These are phyloP conservation scores for Pseudogymnoascus sp. DNA, from an alignment of 2,329 filamentous ascomycete species.

Conservation along the genomic window DNA sequence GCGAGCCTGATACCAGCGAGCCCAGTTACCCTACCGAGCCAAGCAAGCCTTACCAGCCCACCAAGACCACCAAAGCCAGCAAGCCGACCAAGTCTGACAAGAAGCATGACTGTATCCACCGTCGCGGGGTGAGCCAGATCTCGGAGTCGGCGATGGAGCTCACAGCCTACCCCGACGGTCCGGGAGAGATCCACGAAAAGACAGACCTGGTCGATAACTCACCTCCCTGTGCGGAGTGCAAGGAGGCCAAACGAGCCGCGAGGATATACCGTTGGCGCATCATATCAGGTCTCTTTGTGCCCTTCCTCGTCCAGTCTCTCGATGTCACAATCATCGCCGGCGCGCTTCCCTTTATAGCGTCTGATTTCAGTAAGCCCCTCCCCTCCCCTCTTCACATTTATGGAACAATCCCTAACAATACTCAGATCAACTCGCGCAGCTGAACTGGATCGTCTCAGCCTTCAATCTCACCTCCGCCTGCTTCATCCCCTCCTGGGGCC, in stretches of 20 bases:
- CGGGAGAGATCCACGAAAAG: neutral
- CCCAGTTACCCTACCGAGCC: neutral
- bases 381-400: constrained; percentile 2
- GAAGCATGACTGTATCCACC: neutral
- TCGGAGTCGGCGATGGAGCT: neutral
- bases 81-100: neutral
- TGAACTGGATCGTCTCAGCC: constrained; percentile 62
- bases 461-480: constrained; percentile 60
- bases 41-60: neutral
- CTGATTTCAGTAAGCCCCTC: constrained; percentile 46
- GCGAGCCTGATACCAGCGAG: neutral
- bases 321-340: constrained; percentile 57
- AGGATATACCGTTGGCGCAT: constrained; percentile 49
- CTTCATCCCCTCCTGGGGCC: constrained; percentile 58
- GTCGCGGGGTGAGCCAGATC: neutral
- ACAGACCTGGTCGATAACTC: constrained; percentile 7
- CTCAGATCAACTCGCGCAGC: constrained; percentile 43
- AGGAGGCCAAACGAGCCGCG: constrained; percentile 27
- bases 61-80: neutral
- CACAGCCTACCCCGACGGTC: neutral
- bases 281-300: constrained; percentile 48
- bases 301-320: constrained; percentile 52
- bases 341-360: constrained; percentile 52
- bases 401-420: neutral
- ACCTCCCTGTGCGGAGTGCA: constrained; percentile 16